phyloP scores from a whole-genome alignment of 129 eudicot species.

The Deinandra increscens region DNA sequence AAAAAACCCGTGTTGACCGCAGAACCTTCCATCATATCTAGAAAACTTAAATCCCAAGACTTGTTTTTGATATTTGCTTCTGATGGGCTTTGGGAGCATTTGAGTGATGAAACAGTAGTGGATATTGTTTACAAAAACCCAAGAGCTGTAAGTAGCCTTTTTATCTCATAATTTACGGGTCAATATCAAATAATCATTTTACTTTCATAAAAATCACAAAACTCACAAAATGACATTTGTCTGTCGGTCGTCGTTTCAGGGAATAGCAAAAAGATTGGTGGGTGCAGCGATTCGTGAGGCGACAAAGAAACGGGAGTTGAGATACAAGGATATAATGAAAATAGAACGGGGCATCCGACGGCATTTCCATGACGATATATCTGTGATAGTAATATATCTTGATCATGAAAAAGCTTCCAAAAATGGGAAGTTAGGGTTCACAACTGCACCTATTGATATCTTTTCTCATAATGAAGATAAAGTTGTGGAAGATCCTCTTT shows the following conservation, averaged over 20 bases:
- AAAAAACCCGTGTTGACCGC: slow-evolving; percentile 72
- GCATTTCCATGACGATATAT: slow-evolving; percentile 78
- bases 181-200: background rate
- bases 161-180: background rate
- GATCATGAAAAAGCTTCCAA: slow-evolving; percentile 46
- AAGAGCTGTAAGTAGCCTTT: slow-evolving; percentile 61
- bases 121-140: slow-evolving; percentile 82
- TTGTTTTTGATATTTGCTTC: slow-evolving; percentile 87
- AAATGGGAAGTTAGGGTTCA: slow-evolving; percentile 42
- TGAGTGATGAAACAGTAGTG: slow-evolving; percentile 75
- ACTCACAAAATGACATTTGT: no score
- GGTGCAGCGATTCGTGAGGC: slow-evolving; percentile 78
- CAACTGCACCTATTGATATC: slow-evolving; percentile 68
- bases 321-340: slow-evolving; percentile 66
- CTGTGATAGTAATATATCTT: slow-evolving; percentile 81
- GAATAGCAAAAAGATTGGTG: slow-evolving; percentile 91
- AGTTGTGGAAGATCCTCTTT: slow-evolving; percentile 39
- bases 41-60: slow-evolving; percentile 73
- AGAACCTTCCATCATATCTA: slow-evolving; percentile 72
- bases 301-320: slow-evolving; percentile 81
- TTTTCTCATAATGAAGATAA: slow-evolving; percentile 58
- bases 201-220: background rate
- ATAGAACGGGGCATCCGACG: slow-evolving; percentile 74
- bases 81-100: slow-evolving; percentile 96
- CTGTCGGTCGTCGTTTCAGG: slow-evolving; percentile 43